Evolutionary conservation across 2,329 filamentous ascomycete species (phyloP), one percentile per base, ranked within the genome.

Genomic region (Remersonia thermophila): DNA sequence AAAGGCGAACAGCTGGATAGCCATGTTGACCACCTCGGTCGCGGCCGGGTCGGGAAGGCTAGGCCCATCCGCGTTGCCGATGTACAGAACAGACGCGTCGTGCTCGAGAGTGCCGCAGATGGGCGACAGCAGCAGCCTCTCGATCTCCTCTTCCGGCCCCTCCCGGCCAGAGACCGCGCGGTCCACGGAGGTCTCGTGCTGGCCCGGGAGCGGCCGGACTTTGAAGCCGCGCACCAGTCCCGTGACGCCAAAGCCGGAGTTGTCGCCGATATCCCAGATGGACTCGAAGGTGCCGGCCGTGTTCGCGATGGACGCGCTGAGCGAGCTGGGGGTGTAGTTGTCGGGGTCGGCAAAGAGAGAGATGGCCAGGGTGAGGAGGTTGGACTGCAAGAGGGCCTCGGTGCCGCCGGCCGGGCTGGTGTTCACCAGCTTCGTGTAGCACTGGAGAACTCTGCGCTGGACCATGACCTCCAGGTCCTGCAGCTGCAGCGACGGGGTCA

Each of bases 251-350:
- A 94, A 96, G 1, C 87, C 89, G 49, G 80, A 87, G 52, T 96
- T 96, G 55, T 98, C 91, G 7, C 79, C 82, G 6, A 94, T 74
- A 44, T 96, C 89, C 91, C 91, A 98, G 27, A 98, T 75, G 1
- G 78, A 87, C 50, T 98, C 91, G 51, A 96, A 95, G 3, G 77
- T 82, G 5, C 83, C 85, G 1, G 86, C 83, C 12, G 87, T 83
- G 47, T 80, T 91, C 13, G 89, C 89, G 51, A 98, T 95, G 0
- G 87, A 85, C 11, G 84, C 82, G 51, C 89, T 93, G 32, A 96
- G 57, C 2, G 86, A 89, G 49, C 77, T 89, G 12, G 83, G 79
- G 0, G 77, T 77, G 53, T 93, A 93, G 50, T 84, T 85, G 39
- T 93, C 85, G 0, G 89, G 86, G 50, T 96, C 87, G 0, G 91